A percentile compares a stretch with the other conserved stretches of the same genome.
Conservation (phyloP, 495 filamentous ascomycete species). For the Delitschia confertaspora region DNA sequence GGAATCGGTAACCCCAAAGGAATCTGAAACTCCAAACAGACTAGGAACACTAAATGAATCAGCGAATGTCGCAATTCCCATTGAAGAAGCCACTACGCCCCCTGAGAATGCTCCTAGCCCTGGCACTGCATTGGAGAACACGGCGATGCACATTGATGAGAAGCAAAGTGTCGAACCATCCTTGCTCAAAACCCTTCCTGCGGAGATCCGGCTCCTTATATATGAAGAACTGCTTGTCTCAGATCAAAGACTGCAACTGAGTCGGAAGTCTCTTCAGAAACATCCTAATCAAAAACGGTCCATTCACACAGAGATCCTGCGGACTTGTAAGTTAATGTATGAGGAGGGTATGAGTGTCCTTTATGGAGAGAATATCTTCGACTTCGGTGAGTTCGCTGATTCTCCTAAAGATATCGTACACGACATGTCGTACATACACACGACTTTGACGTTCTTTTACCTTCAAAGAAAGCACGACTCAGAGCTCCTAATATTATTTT, state of each 20-base stretch:
- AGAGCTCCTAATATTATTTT: no score
- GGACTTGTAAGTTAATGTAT: slow-evolving; percentile 1
- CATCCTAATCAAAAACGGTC: slow-evolving; percentile 8
- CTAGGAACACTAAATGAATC: no score
- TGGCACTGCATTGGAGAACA: no score
- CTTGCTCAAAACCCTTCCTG: no score
- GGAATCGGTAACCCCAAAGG: no score
- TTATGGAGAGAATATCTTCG: slow-evolving; percentile 20
- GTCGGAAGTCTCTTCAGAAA: slow-evolving; percentile 1
- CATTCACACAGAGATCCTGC: slow-evolving; percentile 9
- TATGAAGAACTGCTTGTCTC: slow-evolving; percentile 19
- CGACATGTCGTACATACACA: background rate
- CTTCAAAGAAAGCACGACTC: no score
- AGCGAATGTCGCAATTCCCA: no score
- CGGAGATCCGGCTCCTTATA: slow-evolving; percentile 11
- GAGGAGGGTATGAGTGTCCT: slow-evolving; percentile 7
- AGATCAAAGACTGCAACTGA: slow-evolving; percentile 8
- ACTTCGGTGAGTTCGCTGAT: slow-evolving; percentile 13
- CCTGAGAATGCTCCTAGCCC: no score
- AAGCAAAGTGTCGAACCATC: no score
- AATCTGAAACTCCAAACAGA: no score
- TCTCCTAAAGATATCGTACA: background rate
- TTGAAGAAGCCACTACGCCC: no score
- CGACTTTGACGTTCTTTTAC: background rate
- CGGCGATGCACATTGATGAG: no score